Percentiles rank a stretch among this genome's conserved stretches.
These are phyloP conservation scores for Jacaranda copaia DNA, from an alignment of 257 asterid species.

Conservation along the genomic window DNA sequence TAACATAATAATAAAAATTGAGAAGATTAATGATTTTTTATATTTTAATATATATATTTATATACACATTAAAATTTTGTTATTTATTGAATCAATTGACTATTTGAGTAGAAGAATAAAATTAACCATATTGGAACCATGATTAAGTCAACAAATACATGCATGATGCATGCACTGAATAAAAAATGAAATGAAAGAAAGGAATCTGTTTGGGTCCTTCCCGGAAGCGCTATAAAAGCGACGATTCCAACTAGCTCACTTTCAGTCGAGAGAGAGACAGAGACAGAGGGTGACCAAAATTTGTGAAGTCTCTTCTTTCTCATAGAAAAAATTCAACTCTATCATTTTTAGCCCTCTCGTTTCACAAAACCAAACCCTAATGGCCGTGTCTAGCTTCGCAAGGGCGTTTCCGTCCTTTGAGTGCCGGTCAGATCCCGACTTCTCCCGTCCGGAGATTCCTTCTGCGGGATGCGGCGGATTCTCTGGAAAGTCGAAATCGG, in stretches of 20 bases:
- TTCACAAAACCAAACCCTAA: conserved; percentile 37
- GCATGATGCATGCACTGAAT: background rate
- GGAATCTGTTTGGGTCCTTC: background rate
- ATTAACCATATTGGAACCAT: background rate
- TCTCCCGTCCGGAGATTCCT: conserved; percentile 63
- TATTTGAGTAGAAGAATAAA: no score
- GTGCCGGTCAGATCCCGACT: conserved; percentile 88
- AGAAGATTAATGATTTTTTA: no score
- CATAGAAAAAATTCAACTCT: background rate
- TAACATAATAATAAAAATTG: no score
- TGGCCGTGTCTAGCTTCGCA: conserved; percentile 84
- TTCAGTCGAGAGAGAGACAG: conserved; percentile 31
- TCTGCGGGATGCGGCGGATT: conserved; percentile 45
- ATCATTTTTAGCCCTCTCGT: background rate
- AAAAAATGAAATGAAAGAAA: background rate
- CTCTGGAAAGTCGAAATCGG: conserved; percentile 42
- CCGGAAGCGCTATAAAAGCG: conserved; percentile 26
- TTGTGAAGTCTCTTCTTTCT: conserved; percentile 26
- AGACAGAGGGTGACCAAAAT: conserved; percentile 5
- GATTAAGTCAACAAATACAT: background rate
- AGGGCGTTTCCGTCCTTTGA: conserved; percentile 67
- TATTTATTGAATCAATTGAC: no score
- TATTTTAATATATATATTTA: no score
- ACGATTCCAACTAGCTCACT: conserved; percentile 6
- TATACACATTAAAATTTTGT: no score